Evolutionary conservation across 2,329 filamentous ascomycete species (phyloP), one percentile per base, ranked within the genome.

Genomic region (Clarireedia paspali): DNA sequence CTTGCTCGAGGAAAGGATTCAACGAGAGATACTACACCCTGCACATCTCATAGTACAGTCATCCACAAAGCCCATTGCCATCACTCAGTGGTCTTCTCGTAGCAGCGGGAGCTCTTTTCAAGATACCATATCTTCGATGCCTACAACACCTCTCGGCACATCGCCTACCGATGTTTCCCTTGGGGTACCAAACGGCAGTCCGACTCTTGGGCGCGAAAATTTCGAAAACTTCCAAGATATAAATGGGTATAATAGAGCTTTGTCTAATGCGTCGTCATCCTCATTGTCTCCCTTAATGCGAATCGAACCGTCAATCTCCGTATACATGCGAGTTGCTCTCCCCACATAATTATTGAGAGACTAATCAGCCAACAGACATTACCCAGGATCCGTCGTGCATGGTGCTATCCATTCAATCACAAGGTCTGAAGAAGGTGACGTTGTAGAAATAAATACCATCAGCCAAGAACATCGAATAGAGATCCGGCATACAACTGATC

Each of bases 21-120:
- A 63, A 51, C 47, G 58, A 38, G 60, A 63, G 51, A 63, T 60
- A 10, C 34, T 63, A 24, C 63, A 62, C 54, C 62, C 60, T 12
- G 49, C 47, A 9, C 45, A 57, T 27, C n/a, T 51, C 12, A 42
- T 55, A 10, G 15, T 48, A 12, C 44, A 47, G 5, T 62, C 61
- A 17, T 36, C 50, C 3, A 62, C 59, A 15, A 56, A 53, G 12
- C 24, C 53, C 15, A 23, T 50, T 14, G 50, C 36, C 36, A 47
- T 23, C 7, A 30, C 27, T 47, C 15, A 23, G 5, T 2, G 15
- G 24, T 26, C 36, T 26, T 23, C 14, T 30, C 34, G 24, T 15
- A 17, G 51, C 10, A 53, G 15, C 47, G 42, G 44, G 23, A 73
- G 80, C 75, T 53, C 46, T 46, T 45, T 6, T 38, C 36, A n/a